Percentiles rank a stretch among this genome's conserved stretches.
These are phyloP conservation scores for Phytophthora megakarya DNA, from an alignment of 352 stramenopile genomes.

Conservation along the genomic window DNA sequence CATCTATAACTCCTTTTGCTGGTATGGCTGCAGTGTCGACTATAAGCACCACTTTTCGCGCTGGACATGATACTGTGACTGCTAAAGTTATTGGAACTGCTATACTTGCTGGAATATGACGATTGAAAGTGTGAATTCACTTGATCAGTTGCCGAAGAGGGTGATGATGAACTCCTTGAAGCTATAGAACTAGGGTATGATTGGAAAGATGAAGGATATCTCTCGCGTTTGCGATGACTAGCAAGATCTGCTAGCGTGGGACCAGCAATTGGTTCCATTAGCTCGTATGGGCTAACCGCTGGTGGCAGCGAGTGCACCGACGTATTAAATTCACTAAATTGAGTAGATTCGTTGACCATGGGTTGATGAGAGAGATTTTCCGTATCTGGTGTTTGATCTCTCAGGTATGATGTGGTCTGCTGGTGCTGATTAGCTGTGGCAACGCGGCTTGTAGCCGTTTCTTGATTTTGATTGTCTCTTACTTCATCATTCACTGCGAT, in stretches of 20 bases:
- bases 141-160: neutral
- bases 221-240: neutral
- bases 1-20: conserved; percentile 10
- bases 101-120: conserved; percentile 14
- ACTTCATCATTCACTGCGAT: neutral
- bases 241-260: conserved; percentile 31
- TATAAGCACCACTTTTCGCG: neutral
- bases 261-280: conserved; percentile 3
- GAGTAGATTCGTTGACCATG: neutral
- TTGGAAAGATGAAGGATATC: neutral
- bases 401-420: conserved; percentile 21
- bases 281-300: neutral
- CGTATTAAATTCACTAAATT: neutral
- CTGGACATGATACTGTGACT: conserved; percentile 2
- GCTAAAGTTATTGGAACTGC: conserved; percentile 1
- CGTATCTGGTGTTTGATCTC: conserved; percentile 30
- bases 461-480: neutral
- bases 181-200: neutral
- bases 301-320: neutral
- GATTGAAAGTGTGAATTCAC: neutral
- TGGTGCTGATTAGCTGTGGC: conserved; percentile 19
- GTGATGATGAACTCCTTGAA: conserved; percentile 9
- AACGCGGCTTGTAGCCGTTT: too few relatives aligned
- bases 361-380: neutral
- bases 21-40: neutral